A percentile compares a stretch with the other conserved stretches of the same genome.
These are phyloP conservation scores for Blastobotrys terrestris DNA, from an alignment of 805 yeast species.

Conservation along the genomic window DNA sequence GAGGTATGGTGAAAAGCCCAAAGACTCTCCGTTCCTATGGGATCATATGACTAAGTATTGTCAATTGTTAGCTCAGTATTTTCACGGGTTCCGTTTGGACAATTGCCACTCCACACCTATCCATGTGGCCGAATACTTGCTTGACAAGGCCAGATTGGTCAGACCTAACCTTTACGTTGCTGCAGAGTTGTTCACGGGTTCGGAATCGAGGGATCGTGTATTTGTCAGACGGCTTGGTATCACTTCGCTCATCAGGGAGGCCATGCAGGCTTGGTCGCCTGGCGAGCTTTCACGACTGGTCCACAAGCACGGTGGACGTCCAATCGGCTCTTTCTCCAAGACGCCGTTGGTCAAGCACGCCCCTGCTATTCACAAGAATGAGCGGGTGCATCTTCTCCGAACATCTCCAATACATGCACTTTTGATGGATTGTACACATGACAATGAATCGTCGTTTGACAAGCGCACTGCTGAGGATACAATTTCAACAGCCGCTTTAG, in stretches of 20 bases:
- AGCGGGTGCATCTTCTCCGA: constrained; percentile 41
- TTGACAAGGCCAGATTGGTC: constrained; percentile 80
- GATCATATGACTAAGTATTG: constrained; percentile 76
- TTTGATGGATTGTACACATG: constrained; percentile 97
- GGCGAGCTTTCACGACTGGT: constrained; percentile 79
- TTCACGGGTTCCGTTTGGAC: constrained; percentile 87
- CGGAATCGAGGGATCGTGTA: constrained; percentile 81
- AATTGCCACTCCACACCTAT: constrained; percentile 95
- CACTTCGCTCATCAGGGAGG: constrained; percentile 85
- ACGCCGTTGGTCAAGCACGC: constrained; percentile 43
- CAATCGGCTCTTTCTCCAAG: constrained; percentile 86
- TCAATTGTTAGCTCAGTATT: constrained; percentile 60
- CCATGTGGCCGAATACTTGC: constrained; percentile 83
- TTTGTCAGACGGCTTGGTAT: constrained; percentile 89
- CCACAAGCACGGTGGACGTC: constrained; percentile 91
- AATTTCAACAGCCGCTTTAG: constrained; percentile 89
- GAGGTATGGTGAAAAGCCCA: constrained; percentile 70
- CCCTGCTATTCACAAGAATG: constrained; percentile 35
- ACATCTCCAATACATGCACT: constrained; percentile 84
- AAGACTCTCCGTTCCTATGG: constrained; percentile 90
- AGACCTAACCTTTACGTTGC: constrained; percentile 87
- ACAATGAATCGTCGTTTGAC: constrained; percentile 82
- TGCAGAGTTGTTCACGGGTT: constrained; percentile 91
- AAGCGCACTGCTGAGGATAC: constrained; percentile 93
- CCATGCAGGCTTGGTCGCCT: constrained; percentile 93